Evolutionary conservation across 2,329 filamentous ascomycete species (phyloP).

Genomic region (Dactylellina cionopaga): DNA sequence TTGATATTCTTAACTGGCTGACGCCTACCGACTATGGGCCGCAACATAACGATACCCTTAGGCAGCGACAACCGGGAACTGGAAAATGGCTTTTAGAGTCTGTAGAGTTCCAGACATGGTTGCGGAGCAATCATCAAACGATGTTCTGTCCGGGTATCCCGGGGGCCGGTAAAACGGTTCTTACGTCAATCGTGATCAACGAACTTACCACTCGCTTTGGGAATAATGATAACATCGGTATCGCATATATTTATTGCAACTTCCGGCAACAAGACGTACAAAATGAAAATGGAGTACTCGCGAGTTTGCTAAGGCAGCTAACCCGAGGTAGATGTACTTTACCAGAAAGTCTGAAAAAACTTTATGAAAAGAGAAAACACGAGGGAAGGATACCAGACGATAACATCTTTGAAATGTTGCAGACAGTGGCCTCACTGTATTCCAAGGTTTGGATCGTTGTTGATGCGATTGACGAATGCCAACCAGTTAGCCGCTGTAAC

Average conservation of each 20-base stretch:
- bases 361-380: slow-evolving; percentile 34
- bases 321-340: not conserved
- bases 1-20: slow-evolving; percentile 10
- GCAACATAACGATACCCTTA: slow-evolving; percentile 53
- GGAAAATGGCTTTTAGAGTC: slow-evolving; percentile 64
- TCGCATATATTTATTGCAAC: slow-evolving; percentile 5
- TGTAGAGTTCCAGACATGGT: slow-evolving; percentile 59
- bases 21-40: not conserved
- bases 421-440: not conserved
- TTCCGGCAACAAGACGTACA: not conserved
- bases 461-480: slow-evolving; percentile 13
- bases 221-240: not conserved
- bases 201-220: slow-evolving; percentile 57
- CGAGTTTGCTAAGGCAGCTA: not conserved
- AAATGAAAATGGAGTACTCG: not conserved
- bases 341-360: not conserved
- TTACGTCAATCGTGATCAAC: slow-evolving; percentile 62
- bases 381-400: not conserved
- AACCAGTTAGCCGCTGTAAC: not conserved
- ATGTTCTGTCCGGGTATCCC: slow-evolving; percentile 58
- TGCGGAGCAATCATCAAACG: slow-evolving; percentile 13
- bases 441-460: not conserved
- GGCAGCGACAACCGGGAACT: slow-evolving; percentile 60
- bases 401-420: not conserved
- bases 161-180: slow-evolving; percentile 65